Evolutionary conservation across 352 stramenopile species (phyloP), one percentile per base, ranked within the genome.

Genomic region (Aphanomyces stellatus): DNA sequence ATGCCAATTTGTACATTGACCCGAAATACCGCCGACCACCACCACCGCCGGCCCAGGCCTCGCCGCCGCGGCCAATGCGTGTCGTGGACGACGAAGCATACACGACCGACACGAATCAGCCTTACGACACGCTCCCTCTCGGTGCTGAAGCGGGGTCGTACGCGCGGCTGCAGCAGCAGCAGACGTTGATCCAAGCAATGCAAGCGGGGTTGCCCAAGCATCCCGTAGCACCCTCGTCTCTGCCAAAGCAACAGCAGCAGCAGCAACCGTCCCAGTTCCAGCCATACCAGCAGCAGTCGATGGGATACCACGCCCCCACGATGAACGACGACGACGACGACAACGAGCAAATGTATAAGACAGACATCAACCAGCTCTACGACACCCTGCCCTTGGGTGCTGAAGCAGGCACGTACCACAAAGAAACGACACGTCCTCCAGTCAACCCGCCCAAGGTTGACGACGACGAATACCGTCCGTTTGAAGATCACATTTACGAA

Each of bases 371-470:
- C 42, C 31, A 67, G 24, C 37, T 41, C 17, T n/a, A 67, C 60
- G 60, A 67, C 27, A 67, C 60, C n/a, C 22, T 67, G 43, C 60
- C 60, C 19, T 41, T 67, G 17, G 60, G 60, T 10, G 60, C 60
- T n/a, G 60, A 67, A 24, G 60, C 60, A 15, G 60, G 49, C 5
- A 59, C 43, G 24, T 67, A 67, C 34, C 55, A 24, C 19, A 28
- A 53, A 22, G 57, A 67, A 33, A 19, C 60, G 11, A 24, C 28
- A 33, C 42, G 57, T 8, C 34, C 17, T 22, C 40, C 4, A 48
- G 28, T 24, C 53, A 48, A 6, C 22, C 24, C 19, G n/a, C 22
- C 3, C 31, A 15, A 28, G 8, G 17, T 8, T 10, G 51, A 59
- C 19, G n/a, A 22, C 17, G 13, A 43, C 22, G 53, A 62, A 19